These are phyloP conservation scores for Ceratobasidium sp. DNA, from an alignment of 1,284 basidiomycete species.

Conservation along the genomic window DNA sequence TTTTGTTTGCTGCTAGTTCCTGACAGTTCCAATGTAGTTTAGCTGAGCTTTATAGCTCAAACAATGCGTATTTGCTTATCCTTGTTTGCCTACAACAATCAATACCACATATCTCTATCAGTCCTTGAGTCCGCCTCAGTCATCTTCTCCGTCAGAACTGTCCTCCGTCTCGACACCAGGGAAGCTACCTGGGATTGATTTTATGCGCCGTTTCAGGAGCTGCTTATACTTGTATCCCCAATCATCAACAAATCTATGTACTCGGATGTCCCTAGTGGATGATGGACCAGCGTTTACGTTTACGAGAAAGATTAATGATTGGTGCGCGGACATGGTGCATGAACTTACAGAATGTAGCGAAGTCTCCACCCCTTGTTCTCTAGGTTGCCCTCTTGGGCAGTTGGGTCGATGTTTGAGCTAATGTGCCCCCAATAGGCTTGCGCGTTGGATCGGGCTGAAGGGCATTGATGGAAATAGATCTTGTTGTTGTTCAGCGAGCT, in stretches of 20 bases:
- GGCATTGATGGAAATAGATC: neutral
- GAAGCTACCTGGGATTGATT: neutral
- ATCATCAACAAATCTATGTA: neutral
- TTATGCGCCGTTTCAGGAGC: neutral
- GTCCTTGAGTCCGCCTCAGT: neutral
- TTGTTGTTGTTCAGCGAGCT: neutral
- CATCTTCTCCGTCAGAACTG: neutral
- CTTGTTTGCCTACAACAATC: neutral
- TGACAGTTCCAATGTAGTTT: slow-evolving; percentile 1
- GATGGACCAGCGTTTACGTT: neutral
- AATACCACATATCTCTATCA: neutral
- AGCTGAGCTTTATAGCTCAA: neutral
- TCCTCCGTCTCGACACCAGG: neutral
- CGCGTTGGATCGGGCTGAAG: neutral
- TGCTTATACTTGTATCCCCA: neutral
- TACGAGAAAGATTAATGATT: neutral
- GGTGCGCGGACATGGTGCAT: neutral
- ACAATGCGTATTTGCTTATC: neutral
- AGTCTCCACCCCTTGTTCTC: neutral
- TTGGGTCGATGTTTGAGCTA: neutral
- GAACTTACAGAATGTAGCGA: neutral
- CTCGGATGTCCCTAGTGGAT: neutral
- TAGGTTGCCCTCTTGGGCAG: neutral
- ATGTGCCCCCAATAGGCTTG: neutral
- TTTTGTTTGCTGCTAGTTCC: neutral